Evolutionary conservation across 441 rosid species (phyloP).

Genomic region (Geranium incanum): DNA sequence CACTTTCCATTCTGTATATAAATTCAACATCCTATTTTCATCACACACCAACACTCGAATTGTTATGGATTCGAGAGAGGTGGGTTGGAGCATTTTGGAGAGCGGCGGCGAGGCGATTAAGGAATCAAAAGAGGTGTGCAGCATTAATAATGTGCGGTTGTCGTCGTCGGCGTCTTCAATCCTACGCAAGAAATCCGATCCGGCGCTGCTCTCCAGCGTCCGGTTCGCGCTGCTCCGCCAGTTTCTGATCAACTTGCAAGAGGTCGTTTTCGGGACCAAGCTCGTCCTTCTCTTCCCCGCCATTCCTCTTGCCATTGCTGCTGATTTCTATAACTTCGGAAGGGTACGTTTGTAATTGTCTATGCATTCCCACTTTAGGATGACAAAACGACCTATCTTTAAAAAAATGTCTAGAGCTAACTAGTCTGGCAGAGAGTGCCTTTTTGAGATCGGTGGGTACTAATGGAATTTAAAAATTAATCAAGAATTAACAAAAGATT

Average conservation of each 20-base stretch:
- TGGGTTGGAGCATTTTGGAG: not conserved
- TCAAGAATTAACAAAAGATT: no score
- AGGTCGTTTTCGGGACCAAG: constrained; percentile 74
- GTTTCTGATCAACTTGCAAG: constrained; percentile 57
- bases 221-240: constrained; percentile 35
- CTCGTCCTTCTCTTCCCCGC: constrained; percentile 67
- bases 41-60: not conserved
- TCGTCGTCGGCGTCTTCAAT: constrained; percentile 41
- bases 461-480: no score
- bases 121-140: not conserved
- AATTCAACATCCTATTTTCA: no score
- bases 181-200: constrained; percentile 66
- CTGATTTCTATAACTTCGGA: not conserved
- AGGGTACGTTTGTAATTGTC: not conserved
- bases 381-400: no score
- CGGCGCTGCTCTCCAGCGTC: constrained; percentile 50
- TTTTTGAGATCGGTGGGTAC: no score
- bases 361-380: no score
- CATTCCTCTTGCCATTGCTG: constrained; percentile 56
- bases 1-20: not conserved
- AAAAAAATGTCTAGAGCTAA: no score
- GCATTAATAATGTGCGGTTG: not conserved
- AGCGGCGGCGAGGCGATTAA: not conserved
- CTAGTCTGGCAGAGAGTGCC: no score
- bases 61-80: not conserved